Evolutionary conservation across 2,329 filamentous ascomycete genomes (phyloP), one percentile per base, ranked within the genome.

Genomic region (Biscogniauxia mediterranea): DNA sequence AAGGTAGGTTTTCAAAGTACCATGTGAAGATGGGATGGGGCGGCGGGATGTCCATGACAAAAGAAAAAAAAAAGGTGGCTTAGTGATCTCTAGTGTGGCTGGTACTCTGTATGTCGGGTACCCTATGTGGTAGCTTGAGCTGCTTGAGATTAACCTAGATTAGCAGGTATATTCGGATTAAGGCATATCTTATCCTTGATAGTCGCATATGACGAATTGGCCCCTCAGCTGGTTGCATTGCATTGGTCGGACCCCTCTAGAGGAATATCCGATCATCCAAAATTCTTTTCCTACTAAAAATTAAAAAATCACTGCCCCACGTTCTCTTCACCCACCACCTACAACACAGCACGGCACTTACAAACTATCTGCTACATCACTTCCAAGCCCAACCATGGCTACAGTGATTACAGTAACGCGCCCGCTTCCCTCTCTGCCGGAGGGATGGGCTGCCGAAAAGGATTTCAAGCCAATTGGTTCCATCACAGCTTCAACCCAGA

Each of bases 391-490:
- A 59, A 78, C 69, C 69, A 94, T 94, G 90, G 84, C 89, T 73
- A 79, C 86, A 64, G 81, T 86, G 58, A 78, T 82, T 28, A 81
- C 87, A 64, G 80, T 90, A 65, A 78, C 81, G 61, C 81, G 89
- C 64, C 83, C 89, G 20, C 84, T 97, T 53, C 93, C 93, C 55
- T 77, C 86, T 72, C 86, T 98, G 58, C 87, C 93, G 54, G 83
- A 85, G 72, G 92, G 87, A 70, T 98, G 94, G 93, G 82, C 85
- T 53, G 89, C 86, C 65, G 93, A 96, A 63, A 96, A 96, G 78
- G 92, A 96, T 78, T 97, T 98, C 85, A 95, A 95, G 81, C 79
- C 90, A 61, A 76, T 96, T 68, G 90, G 89, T 71, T 83, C 87
- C 70, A 83, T 98, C 66, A 93, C 91, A 65, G 80, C 85, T 66